A percentile compares a stretch with the other conserved stretches of the same genome.
These are phyloP conservation scores for Umbelopsis isabellina DNA, from an alignment of 192 early-diverging fungal species.

Conservation along the genomic window DNA sequence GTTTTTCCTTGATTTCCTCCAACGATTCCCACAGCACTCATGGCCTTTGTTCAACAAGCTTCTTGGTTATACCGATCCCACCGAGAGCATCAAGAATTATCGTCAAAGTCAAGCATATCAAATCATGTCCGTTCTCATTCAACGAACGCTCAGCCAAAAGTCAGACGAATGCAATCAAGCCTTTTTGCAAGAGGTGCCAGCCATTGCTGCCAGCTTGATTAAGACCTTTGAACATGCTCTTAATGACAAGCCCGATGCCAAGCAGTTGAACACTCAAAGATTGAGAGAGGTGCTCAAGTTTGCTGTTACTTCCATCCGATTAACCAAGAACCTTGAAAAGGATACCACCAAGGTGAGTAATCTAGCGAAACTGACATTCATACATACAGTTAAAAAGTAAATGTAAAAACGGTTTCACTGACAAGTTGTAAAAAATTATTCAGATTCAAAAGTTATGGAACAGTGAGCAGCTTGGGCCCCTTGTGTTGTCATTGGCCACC, in stretches of 20 bases:
- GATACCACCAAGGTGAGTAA: constrained; percentile 23
- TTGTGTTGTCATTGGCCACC: constrained; percentile 38
- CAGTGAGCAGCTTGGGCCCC: constrained; percentile 37
- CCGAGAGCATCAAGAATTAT: constrained; percentile 61
- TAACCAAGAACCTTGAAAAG: constrained; percentile 41
- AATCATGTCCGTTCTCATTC: constrained; percentile 43
- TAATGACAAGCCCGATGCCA: constrained; percentile 31
- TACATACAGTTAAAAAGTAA: not conserved
- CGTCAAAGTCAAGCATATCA: constrained; percentile 66
- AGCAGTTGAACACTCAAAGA: constrained; percentile 42
- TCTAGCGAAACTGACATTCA: constrained; percentile 21
- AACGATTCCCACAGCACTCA: constrained; percentile 58
- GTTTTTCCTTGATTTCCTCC: constrained; percentile 69
- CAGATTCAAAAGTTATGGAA: constrained; percentile 34
- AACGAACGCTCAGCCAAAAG: constrained; percentile 44
- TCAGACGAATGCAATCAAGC: constrained; percentile 41
- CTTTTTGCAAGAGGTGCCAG: constrained; percentile 38
- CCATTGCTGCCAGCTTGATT: constrained; percentile 42
- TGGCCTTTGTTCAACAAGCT: constrained; percentile 65
- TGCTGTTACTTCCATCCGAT: constrained; percentile 38
- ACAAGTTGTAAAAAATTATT: not conserved
- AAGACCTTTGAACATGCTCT: constrained; percentile 44
- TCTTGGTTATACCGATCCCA: constrained; percentile 56
- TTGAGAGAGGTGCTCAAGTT: constrained; percentile 48
- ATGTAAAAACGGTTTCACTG: too few relatives aligned